Evolutionary conservation across 495 filamentous ascomycete species (phyloP), one percentile per base, ranked within the genome.

Genomic region (Penicillium cataractarum): DNA sequence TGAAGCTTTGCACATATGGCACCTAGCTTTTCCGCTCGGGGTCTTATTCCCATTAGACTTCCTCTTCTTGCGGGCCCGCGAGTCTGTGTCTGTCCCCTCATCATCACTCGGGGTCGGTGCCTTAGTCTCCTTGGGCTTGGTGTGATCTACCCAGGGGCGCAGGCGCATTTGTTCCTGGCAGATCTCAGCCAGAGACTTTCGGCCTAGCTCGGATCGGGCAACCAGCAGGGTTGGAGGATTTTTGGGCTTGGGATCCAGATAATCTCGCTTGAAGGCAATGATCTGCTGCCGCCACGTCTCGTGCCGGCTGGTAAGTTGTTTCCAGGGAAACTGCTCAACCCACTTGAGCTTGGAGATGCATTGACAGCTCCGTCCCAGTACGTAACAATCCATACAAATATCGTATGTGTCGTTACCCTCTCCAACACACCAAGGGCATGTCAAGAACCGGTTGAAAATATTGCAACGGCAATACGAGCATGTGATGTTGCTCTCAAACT

Each of bases 401-500:
- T 99, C 95, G 69, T 97, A 99, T 0, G 89, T 86, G 61, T 93
- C 89, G 54, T 92, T 84, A 5, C 84, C 90, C 17, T 81, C 78
- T 35, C 75, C 63, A 31, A 89, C 82, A 70, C 95, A 98, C 39
- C 83, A 83, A 37, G 90, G 88, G 74, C 95, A 99, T 4, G 93
- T 96, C 33, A 99, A 78, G 68, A 98, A 99, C 7, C 94, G 87
- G 73, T 99, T 99, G 82, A 97, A 97, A 52, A 99, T 95, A 66
- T 97, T 97, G 58, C 92, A 91, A 19, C 95, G 83, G 74, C 95
- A 99, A 74, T 96, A 99, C 10, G 94, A 93, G 74, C 95, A 99
- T 12, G 92, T 96, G 24, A 99, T 87, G 67, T 92, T 92, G 58
- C 92, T 89, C 67, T 97, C 92, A 66, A 88, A 97, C 15, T 84